Conservation (phyloP, 345 rosid species). For the Anacardium occidentale region DNA sequence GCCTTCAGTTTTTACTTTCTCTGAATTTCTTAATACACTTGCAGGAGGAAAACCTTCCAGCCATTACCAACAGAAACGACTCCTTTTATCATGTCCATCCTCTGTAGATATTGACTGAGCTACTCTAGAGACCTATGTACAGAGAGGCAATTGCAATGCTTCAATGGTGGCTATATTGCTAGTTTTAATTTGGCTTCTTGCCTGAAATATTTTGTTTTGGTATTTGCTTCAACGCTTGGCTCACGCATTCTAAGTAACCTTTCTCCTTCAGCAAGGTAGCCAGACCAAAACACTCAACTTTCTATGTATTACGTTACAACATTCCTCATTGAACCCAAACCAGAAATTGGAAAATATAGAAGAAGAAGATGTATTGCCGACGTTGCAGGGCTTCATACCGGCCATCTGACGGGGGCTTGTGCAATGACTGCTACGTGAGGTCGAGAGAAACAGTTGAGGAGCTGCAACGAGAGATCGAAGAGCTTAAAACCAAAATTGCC, state of each 20-base stretch:
- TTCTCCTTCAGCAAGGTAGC: not conserved
- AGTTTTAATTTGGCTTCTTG: not conserved
- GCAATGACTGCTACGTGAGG: slow-evolving; percentile 54
- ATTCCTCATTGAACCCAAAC: not conserved
- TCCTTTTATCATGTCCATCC: slow-evolving; percentile 7
- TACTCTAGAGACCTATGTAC: too few species aligned
- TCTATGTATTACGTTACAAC: too few species aligned
- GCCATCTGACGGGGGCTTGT: slow-evolving; percentile 34
- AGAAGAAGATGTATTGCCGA: slow-evolving; percentile 47
- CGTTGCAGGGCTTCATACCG: slow-evolving; percentile 46
- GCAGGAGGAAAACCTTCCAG: too few species aligned
- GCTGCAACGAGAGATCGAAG: slow-evolving; percentile 64
- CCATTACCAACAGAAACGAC: too few species aligned
- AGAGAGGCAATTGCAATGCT: too few species aligned
- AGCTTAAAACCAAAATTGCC: slow-evolving; percentile 54
- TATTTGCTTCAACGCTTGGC: not conserved
- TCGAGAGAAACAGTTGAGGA: slow-evolving; percentile 56
- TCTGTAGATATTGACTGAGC: too few species aligned
- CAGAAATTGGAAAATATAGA: not conserved
- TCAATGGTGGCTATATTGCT: too few species aligned
- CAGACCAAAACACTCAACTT: not conserved
- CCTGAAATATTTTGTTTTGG: not conserved
- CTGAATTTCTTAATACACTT: too few species aligned
- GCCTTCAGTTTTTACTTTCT: too few species aligned
- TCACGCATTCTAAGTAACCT: not conserved